A percentile compares a stretch with the other conserved stretches of the same genome.
Evolutionary conservation across 257 asterid genomes (phyloP).

Genomic region (Nicotiana undulata): DNA sequence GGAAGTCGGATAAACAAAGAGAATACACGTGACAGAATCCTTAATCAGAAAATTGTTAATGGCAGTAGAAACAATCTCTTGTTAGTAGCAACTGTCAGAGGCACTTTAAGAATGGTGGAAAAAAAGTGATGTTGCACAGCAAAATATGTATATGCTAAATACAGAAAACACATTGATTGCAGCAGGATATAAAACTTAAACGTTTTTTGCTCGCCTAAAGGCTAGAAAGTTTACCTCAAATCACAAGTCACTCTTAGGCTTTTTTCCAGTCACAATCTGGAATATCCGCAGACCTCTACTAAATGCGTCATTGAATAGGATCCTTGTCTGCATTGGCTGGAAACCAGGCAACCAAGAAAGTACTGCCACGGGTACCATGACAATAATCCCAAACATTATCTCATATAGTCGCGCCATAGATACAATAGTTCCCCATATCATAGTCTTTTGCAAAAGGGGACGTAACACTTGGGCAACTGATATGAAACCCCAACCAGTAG

Average conservation of each 20-base stretch:
- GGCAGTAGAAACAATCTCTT: neutral
- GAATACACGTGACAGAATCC: neutral
- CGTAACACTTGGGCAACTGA: conserved; percentile 78
- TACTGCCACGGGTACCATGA: conserved; percentile 79
- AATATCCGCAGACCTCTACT: conserved; percentile 95
- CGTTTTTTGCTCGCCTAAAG: neutral
- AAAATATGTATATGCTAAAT: neutral
- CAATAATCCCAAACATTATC: conserved; percentile 84
- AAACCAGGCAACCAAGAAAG: conserved; percentile 97
- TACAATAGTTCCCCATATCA: conserved; percentile 69
- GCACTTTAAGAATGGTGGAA: neutral
- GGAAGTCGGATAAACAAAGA: neutral
- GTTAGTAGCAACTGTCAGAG: neutral
- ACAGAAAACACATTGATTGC: neutral
- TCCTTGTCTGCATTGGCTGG: conserved; percentile 98
- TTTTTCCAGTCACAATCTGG: conserved; percentile 82
- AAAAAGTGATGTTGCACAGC: neutral
- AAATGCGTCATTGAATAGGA: conserved; percentile 90
- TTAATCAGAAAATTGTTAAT: neutral
- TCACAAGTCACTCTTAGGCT: conserved; percentile 67
- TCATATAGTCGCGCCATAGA: conserved; percentile 82
- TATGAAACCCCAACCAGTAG: conserved; percentile 94
- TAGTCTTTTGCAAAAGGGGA: conserved; percentile 54
- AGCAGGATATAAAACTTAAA: neutral
- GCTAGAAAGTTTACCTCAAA: conserved; percentile 28